Evolutionary conservation across 192 early-diverging fungal species (phyloP).

Genomic region (Coemansia javaensis): DNA sequence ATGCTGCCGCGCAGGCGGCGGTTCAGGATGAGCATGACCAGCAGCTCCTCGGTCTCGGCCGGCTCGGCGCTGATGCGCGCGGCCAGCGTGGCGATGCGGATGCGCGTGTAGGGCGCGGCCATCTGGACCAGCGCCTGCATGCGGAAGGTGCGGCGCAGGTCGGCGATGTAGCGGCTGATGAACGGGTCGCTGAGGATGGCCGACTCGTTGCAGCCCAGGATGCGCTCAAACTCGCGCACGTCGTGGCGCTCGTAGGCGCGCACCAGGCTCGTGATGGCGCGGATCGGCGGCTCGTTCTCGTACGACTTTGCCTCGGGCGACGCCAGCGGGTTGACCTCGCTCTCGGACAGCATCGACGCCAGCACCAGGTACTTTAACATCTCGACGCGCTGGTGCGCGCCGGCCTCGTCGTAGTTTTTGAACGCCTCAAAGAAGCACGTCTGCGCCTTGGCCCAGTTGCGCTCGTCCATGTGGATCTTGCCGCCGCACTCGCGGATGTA

Average conservation of each 20-base stretch:
- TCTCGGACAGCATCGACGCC: conserved; percentile 95
- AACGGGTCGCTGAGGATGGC: conserved; percentile 89
- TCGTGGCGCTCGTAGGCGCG: conserved; percentile 86
- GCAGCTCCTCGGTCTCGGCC: conserved; percentile 77
- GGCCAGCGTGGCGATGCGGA: conserved; percentile 77
- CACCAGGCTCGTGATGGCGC: conserved; percentile 90
- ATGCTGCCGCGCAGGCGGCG: conserved; percentile 77
- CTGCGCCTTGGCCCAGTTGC: conserved; percentile 86
- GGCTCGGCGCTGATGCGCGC: conserved; percentile 76
- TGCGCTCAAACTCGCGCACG: conserved; percentile 83
- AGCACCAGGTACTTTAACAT: conserved; percentile 94
- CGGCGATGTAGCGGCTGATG: conserved; percentile 84
- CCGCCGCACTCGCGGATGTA: conserved; percentile 96
- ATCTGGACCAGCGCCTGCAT: conserved; percentile 81
- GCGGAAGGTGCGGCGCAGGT: conserved; percentile 88
- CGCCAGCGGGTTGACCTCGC: conserved; percentile 93
- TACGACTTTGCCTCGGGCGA: conserved; percentile 97
- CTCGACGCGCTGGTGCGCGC: conserved; percentile 84
- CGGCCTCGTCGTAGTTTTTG: conserved; percentile 97
- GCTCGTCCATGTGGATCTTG: conserved; percentile 97
- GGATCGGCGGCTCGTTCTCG: conserved; percentile 86
- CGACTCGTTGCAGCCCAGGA: conserved; percentile 60
- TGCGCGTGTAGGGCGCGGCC: conserved; percentile 88
- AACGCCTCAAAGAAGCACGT: conserved; percentile 96
- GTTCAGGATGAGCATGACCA: conserved; percentile 86